A percentile compares a stretch with the other conserved stretches of the same genome.
These are phyloP conservation scores for Syncephalastrum contaminatum DNA, from an alignment of 371 early-diverging fungal species.

Conservation along the genomic window DNA sequence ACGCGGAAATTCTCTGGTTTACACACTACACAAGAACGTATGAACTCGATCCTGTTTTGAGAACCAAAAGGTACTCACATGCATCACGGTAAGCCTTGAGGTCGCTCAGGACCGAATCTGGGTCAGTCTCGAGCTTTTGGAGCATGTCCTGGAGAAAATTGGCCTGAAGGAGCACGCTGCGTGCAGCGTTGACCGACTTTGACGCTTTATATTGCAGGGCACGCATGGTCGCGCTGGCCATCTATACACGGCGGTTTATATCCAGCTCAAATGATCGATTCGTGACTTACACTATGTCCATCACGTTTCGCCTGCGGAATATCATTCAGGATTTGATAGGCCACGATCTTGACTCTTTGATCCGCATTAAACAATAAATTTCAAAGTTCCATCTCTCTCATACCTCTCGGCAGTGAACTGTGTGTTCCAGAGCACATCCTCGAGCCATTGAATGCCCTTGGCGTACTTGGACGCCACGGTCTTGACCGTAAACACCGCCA, in stretches of 20 bases:
- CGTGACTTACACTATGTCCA: conserved; percentile 49
- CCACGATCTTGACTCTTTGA: conserved; percentile 51
- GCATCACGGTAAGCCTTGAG: conserved; percentile 56
- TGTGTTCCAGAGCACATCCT: conserved; percentile 63
- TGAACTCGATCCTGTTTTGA: not conserved
- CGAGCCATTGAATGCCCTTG: conserved; percentile 58
- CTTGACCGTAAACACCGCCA: conserved; percentile 51
- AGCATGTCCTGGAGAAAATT: conserved; percentile 55
- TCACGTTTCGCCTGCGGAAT: conserved; percentile 65
- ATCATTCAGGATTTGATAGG: conserved; percentile 60
- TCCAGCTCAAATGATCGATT: not conserved
- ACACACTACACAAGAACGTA: conserved; percentile 35
- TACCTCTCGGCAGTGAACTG: conserved; percentile 57
- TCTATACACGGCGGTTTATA: conserved; percentile 27
- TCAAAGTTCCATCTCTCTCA: not conserved
- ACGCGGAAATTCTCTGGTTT: conserved; percentile 58
- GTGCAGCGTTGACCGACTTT: conserved; percentile 52
- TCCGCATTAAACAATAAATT: not conserved
- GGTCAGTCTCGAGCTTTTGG: conserved; percentile 49
- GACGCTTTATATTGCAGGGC: conserved; percentile 48
- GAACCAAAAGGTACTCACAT: conserved; percentile 30
- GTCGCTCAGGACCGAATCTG: conserved; percentile 45
- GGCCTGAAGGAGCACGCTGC: conserved; percentile 52
- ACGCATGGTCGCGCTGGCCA: conserved; percentile 52
- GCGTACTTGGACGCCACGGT: conserved; percentile 52